Evolutionary conservation across 768 basidiomycete genomes (phyloP).

Genomic region (Mycena latifolia): DNA sequence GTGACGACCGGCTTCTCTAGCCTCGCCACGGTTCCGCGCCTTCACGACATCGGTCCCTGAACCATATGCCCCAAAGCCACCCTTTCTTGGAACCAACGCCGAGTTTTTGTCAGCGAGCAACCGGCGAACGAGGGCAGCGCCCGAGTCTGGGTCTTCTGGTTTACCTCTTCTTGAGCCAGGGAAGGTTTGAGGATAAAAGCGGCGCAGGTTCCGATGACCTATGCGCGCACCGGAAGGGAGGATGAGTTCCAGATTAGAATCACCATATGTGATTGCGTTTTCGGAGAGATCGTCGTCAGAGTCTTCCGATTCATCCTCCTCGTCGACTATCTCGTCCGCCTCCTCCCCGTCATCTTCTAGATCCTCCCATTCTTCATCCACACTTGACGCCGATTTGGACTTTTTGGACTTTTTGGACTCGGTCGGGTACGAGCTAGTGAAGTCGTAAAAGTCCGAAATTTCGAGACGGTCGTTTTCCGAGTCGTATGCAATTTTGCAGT

Average conservation of each 20-base stretch:
- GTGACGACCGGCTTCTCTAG: slow-evolving; percentile 90
- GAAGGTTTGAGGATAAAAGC: slow-evolving; percentile 91
- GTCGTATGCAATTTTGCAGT: slow-evolving; percentile 97
- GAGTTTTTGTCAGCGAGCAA: slow-evolving; percentile 87
- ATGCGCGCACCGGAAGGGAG: slow-evolving; percentile 94
- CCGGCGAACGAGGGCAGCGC: slow-evolving; percentile 80
- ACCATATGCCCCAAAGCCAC: slow-evolving; percentile 91
- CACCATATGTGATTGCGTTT: slow-evolving; percentile 78
- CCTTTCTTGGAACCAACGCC: slow-evolving; percentile 85
- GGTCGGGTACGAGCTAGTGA: slow-evolving; percentile 80
- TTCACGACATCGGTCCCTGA: slow-evolving; percentile 85
- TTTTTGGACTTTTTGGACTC: slow-evolving; percentile 43
- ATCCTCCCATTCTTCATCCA: slow-evolving; percentile 51
- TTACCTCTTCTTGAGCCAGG: slow-evolving; percentile 55
- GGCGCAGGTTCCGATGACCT: slow-evolving; percentile 88
- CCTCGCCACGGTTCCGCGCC: slow-evolving; percentile 96
- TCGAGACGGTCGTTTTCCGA: slow-evolving; percentile 84
- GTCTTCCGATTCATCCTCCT: slow-evolving; percentile 52
- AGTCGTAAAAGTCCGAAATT: slow-evolving; percentile 95
- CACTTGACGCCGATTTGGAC: slow-evolving; percentile 39
- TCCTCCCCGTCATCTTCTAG: slow-evolving; percentile 47
- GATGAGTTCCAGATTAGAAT: slow-evolving; percentile 88
- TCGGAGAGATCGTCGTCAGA: slow-evolving; percentile 59
- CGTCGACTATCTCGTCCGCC: slow-evolving; percentile 49
- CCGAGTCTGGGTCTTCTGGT: slow-evolving; percentile 75